phyloP scores from a whole-genome alignment of 148 eudicot species.

The Vaccinium vitisidaea region DNA sequence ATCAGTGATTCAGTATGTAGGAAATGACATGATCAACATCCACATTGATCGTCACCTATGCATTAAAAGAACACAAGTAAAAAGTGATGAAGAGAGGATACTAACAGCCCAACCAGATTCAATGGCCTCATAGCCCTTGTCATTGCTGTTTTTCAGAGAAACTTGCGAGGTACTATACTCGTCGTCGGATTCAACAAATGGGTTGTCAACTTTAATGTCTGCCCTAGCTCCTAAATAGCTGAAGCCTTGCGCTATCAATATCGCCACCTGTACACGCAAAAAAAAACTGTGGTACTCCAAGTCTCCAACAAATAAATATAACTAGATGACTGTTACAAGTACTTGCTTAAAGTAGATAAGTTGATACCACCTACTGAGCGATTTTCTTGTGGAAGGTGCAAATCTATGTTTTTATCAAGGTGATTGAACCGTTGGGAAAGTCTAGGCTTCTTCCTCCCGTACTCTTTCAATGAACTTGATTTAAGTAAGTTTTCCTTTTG shows the following conservation, averaged over 20 bases:
- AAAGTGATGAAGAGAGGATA: not conserved
- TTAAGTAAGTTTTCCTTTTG: constrained; percentile 24
- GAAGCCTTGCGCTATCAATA: constrained; percentile 33
- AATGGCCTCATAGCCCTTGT: constrained; percentile 31
- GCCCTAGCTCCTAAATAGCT: constrained; percentile 46
- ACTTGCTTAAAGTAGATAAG: not conserved
- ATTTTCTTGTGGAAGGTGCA: constrained; percentile 24
- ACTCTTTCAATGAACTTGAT: constrained; percentile 20
- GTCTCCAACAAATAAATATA: not conserved
- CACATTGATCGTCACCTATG: not conserved
- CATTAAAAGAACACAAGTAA: not conserved
- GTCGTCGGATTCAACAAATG: constrained; percentile 44
- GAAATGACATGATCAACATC: not conserved
- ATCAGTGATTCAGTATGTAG: not conserved
- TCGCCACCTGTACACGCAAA: constrained; percentile 29
- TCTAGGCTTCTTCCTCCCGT: constrained; percentile 37
- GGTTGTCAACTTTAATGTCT: constrained; percentile 50
- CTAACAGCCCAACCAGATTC: constrained; percentile 77
- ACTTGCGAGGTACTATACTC: constrained; percentile 61
- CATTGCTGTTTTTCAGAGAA: constrained; percentile 41
- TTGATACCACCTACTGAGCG: constrained; percentile 35
- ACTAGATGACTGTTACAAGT: not conserved
- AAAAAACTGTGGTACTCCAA: constrained; percentile 6
- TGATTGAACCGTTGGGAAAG: constrained; percentile 3
- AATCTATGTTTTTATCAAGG: constrained; percentile 2